phyloP scores from a whole-genome alignment of 768 basidiomycete genomes.

The Strobilomyces confusus region DNA sequence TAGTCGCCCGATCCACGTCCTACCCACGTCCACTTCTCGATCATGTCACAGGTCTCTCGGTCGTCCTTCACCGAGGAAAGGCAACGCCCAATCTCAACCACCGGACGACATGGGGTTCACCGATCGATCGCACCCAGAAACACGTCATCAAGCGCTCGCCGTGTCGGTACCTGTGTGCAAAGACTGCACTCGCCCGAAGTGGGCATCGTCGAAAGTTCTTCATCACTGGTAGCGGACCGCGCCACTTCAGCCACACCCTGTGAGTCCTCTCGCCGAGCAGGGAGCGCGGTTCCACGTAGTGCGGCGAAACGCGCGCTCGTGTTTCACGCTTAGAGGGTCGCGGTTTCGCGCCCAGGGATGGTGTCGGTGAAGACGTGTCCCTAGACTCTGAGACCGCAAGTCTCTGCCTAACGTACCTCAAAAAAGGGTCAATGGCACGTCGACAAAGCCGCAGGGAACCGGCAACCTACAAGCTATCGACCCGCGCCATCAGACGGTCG shows the following conservation, averaged over 20 bases:
- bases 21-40: neutral
- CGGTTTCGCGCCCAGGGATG: neutral
- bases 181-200: conserved; percentile 8
- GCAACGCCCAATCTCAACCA: conserved; percentile 6
- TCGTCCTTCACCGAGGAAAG: neutral
- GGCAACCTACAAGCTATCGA: neutral
- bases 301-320: neutral
- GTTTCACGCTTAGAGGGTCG: neutral
- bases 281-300: neutral
- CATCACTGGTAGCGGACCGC: conserved; percentile 13
- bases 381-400: neutral
- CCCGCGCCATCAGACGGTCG: neutral
- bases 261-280: neutral
- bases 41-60: neutral
- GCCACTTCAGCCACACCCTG: conserved; percentile 17
- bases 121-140: conserved; percentile 13
- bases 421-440: neutral
- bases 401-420: neutral
- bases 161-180: conserved; percentile 8
- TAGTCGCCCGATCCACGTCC: neutral
- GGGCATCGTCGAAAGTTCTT: neutral
- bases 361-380: neutral
- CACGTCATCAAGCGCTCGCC: neutral
- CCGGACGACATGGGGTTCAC: neutral
- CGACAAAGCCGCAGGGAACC: neutral